Evolutionary conservation across 2,329 filamentous ascomycete species (phyloP).

Genomic region (Sclerotinia glacialis): DNA sequence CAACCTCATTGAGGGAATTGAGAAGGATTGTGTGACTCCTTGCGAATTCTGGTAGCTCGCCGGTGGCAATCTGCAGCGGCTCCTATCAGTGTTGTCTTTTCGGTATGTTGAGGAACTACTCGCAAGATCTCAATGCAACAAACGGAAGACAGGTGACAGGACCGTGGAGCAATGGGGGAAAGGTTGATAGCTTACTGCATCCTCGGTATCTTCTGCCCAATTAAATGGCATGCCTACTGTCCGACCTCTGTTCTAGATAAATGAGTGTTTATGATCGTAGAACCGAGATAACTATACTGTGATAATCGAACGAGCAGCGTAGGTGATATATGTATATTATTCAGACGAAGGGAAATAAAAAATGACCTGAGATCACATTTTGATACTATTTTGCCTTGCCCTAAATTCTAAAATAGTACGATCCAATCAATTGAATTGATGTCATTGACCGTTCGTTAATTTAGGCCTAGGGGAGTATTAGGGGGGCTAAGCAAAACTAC

Average conservation of each 20-base stretch:
- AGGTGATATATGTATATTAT: accelerated
- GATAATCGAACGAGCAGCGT: not conserved
- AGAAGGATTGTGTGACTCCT: too few relatives aligned
- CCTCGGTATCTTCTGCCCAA: not conserved
- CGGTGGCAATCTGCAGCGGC: not conserved
- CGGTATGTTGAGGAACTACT: not conserved
- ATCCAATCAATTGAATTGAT: not conserved
- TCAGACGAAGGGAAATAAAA: not conserved
- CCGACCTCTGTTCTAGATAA: not conserved
- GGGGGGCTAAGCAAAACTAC: not conserved
- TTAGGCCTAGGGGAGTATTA: not conserved
- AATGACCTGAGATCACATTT: not conserved
- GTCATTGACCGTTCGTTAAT: not conserved
- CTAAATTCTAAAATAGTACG: not conserved
- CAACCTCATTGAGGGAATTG: not conserved
- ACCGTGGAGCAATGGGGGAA: not conserved
- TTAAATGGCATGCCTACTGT: not conserved
- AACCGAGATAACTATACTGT: not conserved
- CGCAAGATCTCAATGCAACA: too few relatives aligned
- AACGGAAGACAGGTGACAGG: not conserved
- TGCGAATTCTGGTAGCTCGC: not conserved
- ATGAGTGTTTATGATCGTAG: not conserved
- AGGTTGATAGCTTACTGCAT: not conserved
- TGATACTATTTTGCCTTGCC: not conserved
- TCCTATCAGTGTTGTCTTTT: not conserved